Evolutionary conservation across 2,329 filamentous ascomycete species (phyloP).

Genomic region (Aspergillus fumigatiaffinis): DNA sequence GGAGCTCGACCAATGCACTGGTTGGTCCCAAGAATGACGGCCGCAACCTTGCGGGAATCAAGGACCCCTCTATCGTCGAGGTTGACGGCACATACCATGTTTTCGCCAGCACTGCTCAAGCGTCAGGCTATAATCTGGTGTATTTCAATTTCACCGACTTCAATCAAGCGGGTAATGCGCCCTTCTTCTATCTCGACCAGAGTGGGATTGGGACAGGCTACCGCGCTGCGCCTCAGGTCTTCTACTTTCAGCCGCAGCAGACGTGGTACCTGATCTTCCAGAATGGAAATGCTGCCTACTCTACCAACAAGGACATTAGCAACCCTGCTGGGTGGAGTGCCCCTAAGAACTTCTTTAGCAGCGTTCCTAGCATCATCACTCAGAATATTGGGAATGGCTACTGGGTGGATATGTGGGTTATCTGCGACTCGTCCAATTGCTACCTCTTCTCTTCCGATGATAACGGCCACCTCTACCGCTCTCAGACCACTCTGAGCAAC

Average conservation of each 20-base stretch:
- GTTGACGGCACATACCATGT: conserved; percentile 5
- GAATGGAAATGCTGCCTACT: conserved; percentile 6
- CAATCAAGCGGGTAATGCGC: neutral
- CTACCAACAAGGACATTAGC: conserved; percentile 3
- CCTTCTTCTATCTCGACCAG: conserved; percentile 8
- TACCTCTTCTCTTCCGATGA: conserved; percentile 4
- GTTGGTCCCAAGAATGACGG: conserved; percentile 2
- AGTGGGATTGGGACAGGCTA: conserved; percentile 1
- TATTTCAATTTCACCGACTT: conserved; percentile 9
- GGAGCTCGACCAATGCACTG: neutral
- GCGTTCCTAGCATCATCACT: conserved; percentile 1
- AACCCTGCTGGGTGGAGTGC: conserved; percentile 1
- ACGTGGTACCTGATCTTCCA: conserved; percentile 4
- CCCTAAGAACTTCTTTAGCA: conserved; percentile 1
- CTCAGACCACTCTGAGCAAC: neutral
- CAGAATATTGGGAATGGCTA: neutral
- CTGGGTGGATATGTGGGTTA: conserved; percentile 6
- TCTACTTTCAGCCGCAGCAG: conserved; percentile 2
- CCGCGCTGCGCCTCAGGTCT: conserved; percentile 4
- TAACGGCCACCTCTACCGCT: conserved; percentile 3
- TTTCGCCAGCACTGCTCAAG: conserved; percentile 5
- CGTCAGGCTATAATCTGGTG: conserved; percentile 2
- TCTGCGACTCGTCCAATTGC: conserved; percentile 1
- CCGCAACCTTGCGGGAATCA: conserved; percentile 1
- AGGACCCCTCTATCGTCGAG: conserved; percentile 5